Evolutionary conservation across 2,329 filamentous ascomycete genomes (phyloP), one percentile per base, ranked within the genome.

Genomic region (Venturia pyrina): DNA sequence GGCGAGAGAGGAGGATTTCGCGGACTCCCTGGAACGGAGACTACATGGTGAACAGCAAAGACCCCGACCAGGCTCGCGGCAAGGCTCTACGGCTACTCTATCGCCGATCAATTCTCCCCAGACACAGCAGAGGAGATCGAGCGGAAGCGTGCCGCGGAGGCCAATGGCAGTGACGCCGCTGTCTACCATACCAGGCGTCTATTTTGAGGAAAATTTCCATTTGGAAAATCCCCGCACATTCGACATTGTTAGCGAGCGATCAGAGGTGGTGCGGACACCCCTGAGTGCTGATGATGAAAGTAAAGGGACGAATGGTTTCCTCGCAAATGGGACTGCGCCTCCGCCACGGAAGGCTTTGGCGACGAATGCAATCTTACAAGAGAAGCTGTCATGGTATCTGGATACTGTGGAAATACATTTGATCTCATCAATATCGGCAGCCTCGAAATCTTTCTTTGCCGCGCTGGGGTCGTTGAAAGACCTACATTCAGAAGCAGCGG

Each of bases 311-410:
- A 90, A 87, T 74, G 87, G 85, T 5, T 80, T 62, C 37, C 32
- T 57, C 19, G 41, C 79, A 63, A 78, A 82, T 0, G 77, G 83
- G 28, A 82, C 83, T 13, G 87, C 89, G 8, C 74, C 79, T 56
- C 75, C 77, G 21, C 77, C 78, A 10, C 85, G 93, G 67, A 98
- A 97, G 75, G 90, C 91, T 0, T 81, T 99, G 37, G 93, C 93
- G 8, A 97, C 93, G 0, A 99, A 99, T 77, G 95, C 95, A 0
- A 99, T 99, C 67, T 77, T 99, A 44, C 95, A 99, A 75, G 95
- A 99, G 77, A 99, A 99, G 77, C 81, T 99, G 15, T 98, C 95
- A 0, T 99, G 95, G 95, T 99, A 99, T 75, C 96, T 99, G 92
- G 95, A 99, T 75, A 99, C 95, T 0, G 92, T 99, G 28, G 95